Conservation (phyloP, 202 grass and related monocot species). For the Eragrostis tef region DNA sequence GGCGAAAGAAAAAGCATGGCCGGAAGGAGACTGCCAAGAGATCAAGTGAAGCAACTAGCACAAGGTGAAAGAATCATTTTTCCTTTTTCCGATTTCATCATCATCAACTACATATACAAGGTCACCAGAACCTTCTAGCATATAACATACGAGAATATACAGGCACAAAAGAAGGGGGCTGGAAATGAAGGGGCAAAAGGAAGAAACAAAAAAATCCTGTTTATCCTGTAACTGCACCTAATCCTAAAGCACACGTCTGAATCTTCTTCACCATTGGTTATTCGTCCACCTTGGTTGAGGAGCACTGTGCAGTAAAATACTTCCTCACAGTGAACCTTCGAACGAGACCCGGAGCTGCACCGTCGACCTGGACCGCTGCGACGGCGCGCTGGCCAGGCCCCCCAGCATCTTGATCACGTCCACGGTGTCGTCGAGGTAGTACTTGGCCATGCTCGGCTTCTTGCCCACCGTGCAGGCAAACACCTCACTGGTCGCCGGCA, state of each 20-base stretch:
- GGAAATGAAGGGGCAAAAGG: neutral
- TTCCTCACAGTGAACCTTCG: conserved; percentile 63
- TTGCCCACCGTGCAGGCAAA: conserved; percentile 97
- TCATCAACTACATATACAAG: conserved; percentile 61
- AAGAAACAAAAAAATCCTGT: conserved; percentile 10
- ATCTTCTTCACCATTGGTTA: conserved; percentile 37
- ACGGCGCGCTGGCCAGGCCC: conserved; percentile 64
- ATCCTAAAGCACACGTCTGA: conserved; percentile 51
- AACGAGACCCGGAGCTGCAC: conserved; percentile 74
- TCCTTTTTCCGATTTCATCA: conserved; percentile 36
- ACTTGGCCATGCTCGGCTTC: conserved; percentile 98
- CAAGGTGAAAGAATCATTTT: conserved; percentile 45
- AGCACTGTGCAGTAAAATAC: neutral
- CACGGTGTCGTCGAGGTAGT: conserved; percentile 91
- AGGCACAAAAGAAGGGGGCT: conserved; percentile 25
- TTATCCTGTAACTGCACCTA: conserved; percentile 54
- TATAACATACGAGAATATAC: conserved; percentile 46
- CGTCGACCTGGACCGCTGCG: conserved; percentile 44
- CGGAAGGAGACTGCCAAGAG: conserved; percentile 18
- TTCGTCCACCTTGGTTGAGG: neutral
- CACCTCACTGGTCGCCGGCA: conserved; percentile 70
- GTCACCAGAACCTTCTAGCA: conserved; percentile 33
- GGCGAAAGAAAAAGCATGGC: conserved; percentile 6
- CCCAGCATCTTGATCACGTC: conserved; percentile 96
- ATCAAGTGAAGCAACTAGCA: neutral